Evolutionary conservation across 1,139 yeast species (phyloP), one percentile per base, ranked within the genome.

Genomic region (Scheffersomyces insectosa): DNA sequence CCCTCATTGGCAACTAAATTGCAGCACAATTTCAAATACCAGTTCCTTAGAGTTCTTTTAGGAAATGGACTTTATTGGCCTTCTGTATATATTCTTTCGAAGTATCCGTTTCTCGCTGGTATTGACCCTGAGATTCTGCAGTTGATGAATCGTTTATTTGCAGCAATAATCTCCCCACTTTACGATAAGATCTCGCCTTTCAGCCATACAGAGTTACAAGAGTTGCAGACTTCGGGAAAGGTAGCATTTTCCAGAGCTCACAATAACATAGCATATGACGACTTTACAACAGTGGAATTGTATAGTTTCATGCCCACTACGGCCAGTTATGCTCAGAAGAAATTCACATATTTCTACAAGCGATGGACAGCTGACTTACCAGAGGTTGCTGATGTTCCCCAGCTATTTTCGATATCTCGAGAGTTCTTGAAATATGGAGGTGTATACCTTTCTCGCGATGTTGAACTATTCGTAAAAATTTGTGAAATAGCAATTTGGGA

Each of bases 1-100:
- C 48, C 39, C 36, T 48, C 51, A 13, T 41, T 54, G 39, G 55
- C 52, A 39, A 52, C 50, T 13, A 52, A 52, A 35, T 46, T 68
- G 13, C 50, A 47, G 12, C 58, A 35, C 12, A 68, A 71, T 47
- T 41, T 56, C 39, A 63, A 60, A 38, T 62, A 47, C 25, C 75
- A 74, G 39, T 64, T 88, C 38, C 60, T 85, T 16, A 72, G 79
- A 48, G 68, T 75, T 5, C 69, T 85, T 35, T 62, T 89, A n/a
- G 65, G 79, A 0, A 77, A 76, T 46, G 95, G 95, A 0, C 66
- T 85, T 38, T 72, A 83, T 39, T 72, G 80, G 62, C 90, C 93
- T 1, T 70, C 89, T 0, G 51, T 87, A 5, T 81, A 66, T 52
- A 70, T 89, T 3, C 66, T 90, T 5, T 67, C 82, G 2, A 75